Evolutionary conservation across 257 asterid species (phyloP), one percentile per base, ranked within the genome.

Genomic region (Solanum acaule): DNA sequence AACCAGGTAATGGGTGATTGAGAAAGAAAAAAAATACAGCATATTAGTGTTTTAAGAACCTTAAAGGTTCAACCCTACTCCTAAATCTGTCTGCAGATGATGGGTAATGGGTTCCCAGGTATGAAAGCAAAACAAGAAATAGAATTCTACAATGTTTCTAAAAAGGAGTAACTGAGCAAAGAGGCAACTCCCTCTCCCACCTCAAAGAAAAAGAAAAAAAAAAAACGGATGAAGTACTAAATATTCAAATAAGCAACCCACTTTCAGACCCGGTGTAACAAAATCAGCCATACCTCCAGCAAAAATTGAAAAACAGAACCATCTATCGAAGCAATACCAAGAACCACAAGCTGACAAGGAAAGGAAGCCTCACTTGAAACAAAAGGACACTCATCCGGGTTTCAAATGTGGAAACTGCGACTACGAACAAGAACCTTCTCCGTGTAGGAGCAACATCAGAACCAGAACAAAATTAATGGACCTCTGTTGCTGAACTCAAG

Each of bases 401-500:
- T 44, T 13, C 35, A 77, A 12, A 77, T 40, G 59, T 40, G 23
- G 84, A 38, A 25, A 73, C 65, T 20, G 65, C 65, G 11, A 56
- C 65, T 20, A 56, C 25, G n/a, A 78, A 78, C 84, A 78, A n/a
- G n/a, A n/a, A 40, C 35, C 61, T n/a, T 77, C 84, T 77, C 77
- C 72, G 78, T 86, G 73, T 78, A 86, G 68, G 83, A 87, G 75
- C 87, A 87, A 86, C 88, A 85, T 40, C 84, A 40, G 18, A 89
- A 23, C 68, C 83, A 84, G 87, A 68, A 78, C 72, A 89, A 89
- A 92, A 87, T 83, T 46, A 56, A 75, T 85, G 91, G 91, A 89
- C 90, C 87, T 37, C 89, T 83, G 87, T 86, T 70, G 90, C 90
- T 31, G 86, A 87, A 88, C 88, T 68, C 90, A 56, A 56, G 92